phyloP scores from a whole-genome alignment of 2,329 filamentous ascomycete genomes.

The Fusarium metavorans region DNA sequence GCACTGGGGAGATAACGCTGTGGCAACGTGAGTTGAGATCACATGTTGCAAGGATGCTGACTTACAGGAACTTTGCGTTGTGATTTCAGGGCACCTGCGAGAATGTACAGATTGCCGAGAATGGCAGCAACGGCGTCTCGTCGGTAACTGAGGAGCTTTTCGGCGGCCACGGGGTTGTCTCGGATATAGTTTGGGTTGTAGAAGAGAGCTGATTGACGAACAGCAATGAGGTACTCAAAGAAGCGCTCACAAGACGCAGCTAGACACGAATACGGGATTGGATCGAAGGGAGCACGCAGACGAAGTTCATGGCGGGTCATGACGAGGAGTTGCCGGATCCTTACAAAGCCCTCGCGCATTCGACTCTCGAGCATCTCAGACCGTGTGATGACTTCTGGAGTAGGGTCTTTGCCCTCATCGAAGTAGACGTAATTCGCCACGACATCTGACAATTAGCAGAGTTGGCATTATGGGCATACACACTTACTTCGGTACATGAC shows the following conservation, averaged over 20 bases:
- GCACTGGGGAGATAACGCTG: constrained; percentile 68
- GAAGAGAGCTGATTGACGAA: constrained; percentile 69
- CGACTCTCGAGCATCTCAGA: constrained; percentile 71
- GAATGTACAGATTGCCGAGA: constrained; percentile 68
- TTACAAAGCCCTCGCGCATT: constrained; percentile 70
- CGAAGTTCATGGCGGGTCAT: constrained; percentile 71
- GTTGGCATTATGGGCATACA: background rate
- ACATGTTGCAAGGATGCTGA: background rate
- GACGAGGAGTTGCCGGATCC: constrained; percentile 66
- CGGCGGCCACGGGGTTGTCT: constrained; percentile 61
- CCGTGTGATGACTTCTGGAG: constrained; percentile 60
- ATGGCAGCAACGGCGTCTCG: constrained; percentile 69
- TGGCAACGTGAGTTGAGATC: background rate
- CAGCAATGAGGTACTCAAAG: constrained; percentile 69
- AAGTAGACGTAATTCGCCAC: constrained; percentile 71
- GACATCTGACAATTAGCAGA: constrained; percentile 50
- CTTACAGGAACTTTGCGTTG: constrained; percentile 62
- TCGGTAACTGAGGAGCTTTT: constrained; percentile 62
- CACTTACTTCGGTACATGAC: constrained; percentile 65
- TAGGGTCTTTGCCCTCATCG: constrained; percentile 64
- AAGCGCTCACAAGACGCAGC: constrained; percentile 68
- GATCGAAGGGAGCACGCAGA: constrained; percentile 68
- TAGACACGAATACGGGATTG: constrained; percentile 66
- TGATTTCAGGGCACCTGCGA: constrained; percentile 66
- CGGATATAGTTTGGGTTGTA: constrained; percentile 66